Conservation (phyloP, 768 basidiomycete genomes). For the Naganishia vishniacii region DNA sequence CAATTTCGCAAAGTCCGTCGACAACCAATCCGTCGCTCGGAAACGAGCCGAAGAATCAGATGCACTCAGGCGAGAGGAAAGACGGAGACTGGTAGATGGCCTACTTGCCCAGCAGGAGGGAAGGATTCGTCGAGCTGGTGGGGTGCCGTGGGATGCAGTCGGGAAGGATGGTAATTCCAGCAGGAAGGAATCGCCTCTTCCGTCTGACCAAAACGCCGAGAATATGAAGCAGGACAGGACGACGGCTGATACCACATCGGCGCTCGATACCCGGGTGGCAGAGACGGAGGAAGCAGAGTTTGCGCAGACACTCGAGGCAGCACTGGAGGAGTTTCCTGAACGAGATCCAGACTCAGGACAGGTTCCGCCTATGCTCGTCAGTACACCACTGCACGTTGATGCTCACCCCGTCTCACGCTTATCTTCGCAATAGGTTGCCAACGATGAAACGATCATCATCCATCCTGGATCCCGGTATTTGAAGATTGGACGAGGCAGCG, state of each 20-base stretch:
- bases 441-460: constrained; percentile 41
- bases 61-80: constrained; percentile 10
- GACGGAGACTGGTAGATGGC: not conserved
- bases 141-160: not conserved
- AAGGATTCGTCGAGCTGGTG: not conserved
- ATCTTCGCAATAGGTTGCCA: not conserved
- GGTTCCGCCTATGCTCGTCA: not conserved
- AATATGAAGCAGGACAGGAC: not conserved
- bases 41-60: constrained; percentile 20
- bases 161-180: not conserved
- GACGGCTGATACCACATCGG: not conserved
- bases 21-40: constrained; percentile 15
- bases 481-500: constrained; percentile 48
- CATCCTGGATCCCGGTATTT: constrained; percentile 50
- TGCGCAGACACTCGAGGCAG: constrained; percentile 7
- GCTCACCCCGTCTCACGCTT: not conserved
- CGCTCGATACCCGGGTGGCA: constrained; percentile 13
- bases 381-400: no score
- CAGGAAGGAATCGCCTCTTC: not conserved
- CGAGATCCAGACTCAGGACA: constrained; percentile 1
- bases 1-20: constrained; percentile 8
- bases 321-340: not conserved
- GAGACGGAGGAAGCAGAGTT: constrained; percentile 9
- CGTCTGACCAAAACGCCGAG: not conserved
- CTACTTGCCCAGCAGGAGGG: not conserved